Evolutionary conservation across 2,329 filamentous ascomycete genomes (phyloP).

Genomic region (Monosporascus sp.): DNA sequence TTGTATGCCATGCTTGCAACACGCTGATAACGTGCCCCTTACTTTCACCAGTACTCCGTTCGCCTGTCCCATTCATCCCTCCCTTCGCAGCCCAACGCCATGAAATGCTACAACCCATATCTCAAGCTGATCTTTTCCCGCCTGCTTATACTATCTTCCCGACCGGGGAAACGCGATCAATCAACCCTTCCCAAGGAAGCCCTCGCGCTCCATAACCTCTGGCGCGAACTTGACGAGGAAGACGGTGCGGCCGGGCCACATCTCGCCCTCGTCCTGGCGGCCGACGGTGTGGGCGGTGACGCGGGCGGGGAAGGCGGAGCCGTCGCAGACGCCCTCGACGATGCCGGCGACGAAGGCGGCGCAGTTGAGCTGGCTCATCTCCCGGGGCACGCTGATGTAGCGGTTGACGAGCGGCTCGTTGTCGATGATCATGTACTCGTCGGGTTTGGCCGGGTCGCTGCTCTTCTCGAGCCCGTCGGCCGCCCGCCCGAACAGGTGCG

Average conservation of each 20-base stretch:
- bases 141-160: too few relatives aligned
- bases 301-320: slow-evolving; percentile 79
- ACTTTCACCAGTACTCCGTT: too few relatives aligned
- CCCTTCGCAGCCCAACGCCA: slow-evolving; percentile 11
- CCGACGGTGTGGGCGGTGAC: slow-evolving; percentile 83
- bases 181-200: slow-evolving; percentile 61
- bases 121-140: not conserved
- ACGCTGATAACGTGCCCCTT: slow-evolving; percentile 2
- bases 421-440: slow-evolving; percentile 99
- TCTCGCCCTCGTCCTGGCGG: slow-evolving; percentile 52
- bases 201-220: slow-evolving; percentile 90
- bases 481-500: slow-evolving; percentile 82
- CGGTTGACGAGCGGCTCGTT: slow-evolving; percentile 95
- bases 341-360: slow-evolving; percentile 93
- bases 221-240: slow-evolving; percentile 89
- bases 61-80: not conserved
- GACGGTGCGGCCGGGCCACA: slow-evolving; percentile 96
- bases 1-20: not conserved
- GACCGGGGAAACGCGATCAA: not conserved
- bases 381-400: slow-evolving; percentile 86
- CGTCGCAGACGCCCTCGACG: slow-evolving; percentile 92
- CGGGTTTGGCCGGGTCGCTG: slow-evolving; percentile 71
- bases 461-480: slow-evolving; percentile 92
- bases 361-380: slow-evolving; percentile 96
- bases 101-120: slow-evolving; percentile 14